Base-by-base conservation (phyloP, 2,329 filamentous ascomycete genomes). In the Chrysoporthe cubensis region DNA sequence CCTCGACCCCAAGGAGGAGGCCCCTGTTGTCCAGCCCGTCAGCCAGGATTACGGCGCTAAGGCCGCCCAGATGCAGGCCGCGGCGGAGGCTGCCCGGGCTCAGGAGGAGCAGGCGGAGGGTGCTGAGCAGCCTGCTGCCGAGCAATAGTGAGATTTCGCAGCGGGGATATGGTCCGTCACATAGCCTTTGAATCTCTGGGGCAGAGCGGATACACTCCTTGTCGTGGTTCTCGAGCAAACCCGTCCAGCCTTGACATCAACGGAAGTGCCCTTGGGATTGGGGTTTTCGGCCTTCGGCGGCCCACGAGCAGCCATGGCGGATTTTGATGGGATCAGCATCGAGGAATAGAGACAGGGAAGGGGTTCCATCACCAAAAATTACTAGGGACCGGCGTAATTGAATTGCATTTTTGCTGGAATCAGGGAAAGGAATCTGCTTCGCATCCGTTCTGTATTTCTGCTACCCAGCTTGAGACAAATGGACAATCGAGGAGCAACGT, bases 1-100 rank as follows among this genome's bases (percentile, higher is more conserved):
- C 85, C 97, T 98, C 84, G 96, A 99, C 88, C 96, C 96, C 85
- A 99, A 99, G 93, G 96, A 99, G 87, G 96, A 99, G 90, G 89
- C 94, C 82, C 90, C 91, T 78, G 91, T 98, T 74, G 89, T 97
- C 78, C 94, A 97, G 85, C 96, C 96, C 80, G 91, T 95, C 84
- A 95, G 91, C 85, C 94, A 97, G 86, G 96, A 99, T 87, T 99
- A 99, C 86, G 96, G 96, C 79, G 93, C 95, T 76, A 99, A 99
- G 92, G 87, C 87, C 71, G 85, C 85, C 71, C 82, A 85, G 78
- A 80, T 82, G 76, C 88, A 91, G 81, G 89, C 89, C 70, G 87
- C 88, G 72, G 90, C 87, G 73, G 87, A 87, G 78, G 87, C 88
- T 76, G 80, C 80, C 64, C 83, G 83, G 54, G 69, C 69, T 73